A percentile compares a stretch with the other conserved stretches of the same genome.
These are phyloP conservation scores for Bisporella sp. DNA, from an alignment of 2,329 filamentous ascomycete genomes.

Conservation along the genomic window DNA sequence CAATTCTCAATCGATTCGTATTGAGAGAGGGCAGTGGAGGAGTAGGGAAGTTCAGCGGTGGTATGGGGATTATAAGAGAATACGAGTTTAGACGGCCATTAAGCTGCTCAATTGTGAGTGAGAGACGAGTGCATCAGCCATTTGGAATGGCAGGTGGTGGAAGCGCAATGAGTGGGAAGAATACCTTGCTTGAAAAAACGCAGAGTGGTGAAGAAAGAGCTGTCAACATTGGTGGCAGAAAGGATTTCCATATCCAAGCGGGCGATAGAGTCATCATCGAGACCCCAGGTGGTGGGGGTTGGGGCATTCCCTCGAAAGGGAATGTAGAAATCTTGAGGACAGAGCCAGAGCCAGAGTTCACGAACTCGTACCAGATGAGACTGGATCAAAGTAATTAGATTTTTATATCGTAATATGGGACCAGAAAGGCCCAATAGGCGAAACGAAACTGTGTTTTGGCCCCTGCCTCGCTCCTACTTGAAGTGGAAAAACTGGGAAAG, in stretches of 20 bases:
- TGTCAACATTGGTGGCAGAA: slow-evolving; percentile 18
- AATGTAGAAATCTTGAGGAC: neutral
- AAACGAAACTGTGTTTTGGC: no score
- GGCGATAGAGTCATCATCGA: slow-evolving; percentile 18
- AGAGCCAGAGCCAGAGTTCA: neutral
- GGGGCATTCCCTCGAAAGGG: slow-evolving; percentile 8
- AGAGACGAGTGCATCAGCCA: slow-evolving; percentile 67
- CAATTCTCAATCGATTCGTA: slow-evolving; percentile 63
- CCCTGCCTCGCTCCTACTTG: no score
- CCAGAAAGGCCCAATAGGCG: no score
- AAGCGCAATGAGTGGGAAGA: slow-evolving; percentile 68
- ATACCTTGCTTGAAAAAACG: slow-evolving; percentile 66
- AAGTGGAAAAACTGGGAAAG: no score
- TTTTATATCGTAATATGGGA: no score
- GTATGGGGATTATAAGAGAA: slow-evolving; percentile 69
- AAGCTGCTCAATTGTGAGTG: slow-evolving; percentile 68
- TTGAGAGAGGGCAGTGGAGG: slow-evolving; percentile 59
- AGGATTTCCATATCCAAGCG: slow-evolving; percentile 11
- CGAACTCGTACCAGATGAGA: neutral
- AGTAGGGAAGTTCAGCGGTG: slow-evolving; percentile 58
- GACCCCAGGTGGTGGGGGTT: slow-evolving; percentile 20
- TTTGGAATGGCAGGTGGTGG: slow-evolving; percentile 79
- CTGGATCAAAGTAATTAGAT: neutral
- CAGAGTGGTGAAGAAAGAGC: slow-evolving; percentile 26
- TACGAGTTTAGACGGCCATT: slow-evolving; percentile 69